Evolutionary conservation across 306 rosid species (phyloP), one percentile per base, ranked within the genome.

Genomic region (Lablab purpureus): DNA sequence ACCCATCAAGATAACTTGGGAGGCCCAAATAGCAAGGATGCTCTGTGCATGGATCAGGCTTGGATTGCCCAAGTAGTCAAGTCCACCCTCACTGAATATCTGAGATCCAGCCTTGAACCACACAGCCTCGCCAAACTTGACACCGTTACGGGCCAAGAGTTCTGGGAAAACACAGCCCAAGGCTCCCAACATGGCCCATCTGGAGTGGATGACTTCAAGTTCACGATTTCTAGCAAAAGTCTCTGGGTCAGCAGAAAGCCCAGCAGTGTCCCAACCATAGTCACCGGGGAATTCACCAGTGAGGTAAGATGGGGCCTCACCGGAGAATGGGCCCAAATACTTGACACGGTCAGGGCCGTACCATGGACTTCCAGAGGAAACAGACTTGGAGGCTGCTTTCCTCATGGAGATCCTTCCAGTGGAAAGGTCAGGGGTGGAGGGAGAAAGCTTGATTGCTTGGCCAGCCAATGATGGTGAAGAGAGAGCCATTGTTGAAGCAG

Each of bases 141-240:
- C 79, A 41, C 79, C 79, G 0, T 75, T 75, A 3, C 79, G 71
- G 71, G 79, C 21, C 79, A 75, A 75, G 32, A 75, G 71, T 40
- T 75, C 79, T 1, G 79, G 71, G 32, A 75, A 75, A 43, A 75
- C 79, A 1, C 71, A 43, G 7, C 79, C 79, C 32, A 75, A 0
- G 18, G 78, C 78, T 17, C 78, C 78, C 55, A 77, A 59, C 81
- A 77, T 77, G 30, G 81, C 81, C 81, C 81, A 77, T 41, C 81
- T 67, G 12, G 28, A 5, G 68, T 77, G 81, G 55, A 77, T 77
- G 11, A 77, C 81, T 25, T 77, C 81, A 1, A 74, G 78, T 10
- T 74, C 68, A 41, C 78, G 78, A 19, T 74, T 75, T 23, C 2
- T 75, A 10, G 80, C 80, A 27, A 75, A 75, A 10, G 80, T 75